phyloP scores from a whole-genome alignment of 2,329 filamentous ascomycete species.

The Mycocentrospora acerina region DNA sequence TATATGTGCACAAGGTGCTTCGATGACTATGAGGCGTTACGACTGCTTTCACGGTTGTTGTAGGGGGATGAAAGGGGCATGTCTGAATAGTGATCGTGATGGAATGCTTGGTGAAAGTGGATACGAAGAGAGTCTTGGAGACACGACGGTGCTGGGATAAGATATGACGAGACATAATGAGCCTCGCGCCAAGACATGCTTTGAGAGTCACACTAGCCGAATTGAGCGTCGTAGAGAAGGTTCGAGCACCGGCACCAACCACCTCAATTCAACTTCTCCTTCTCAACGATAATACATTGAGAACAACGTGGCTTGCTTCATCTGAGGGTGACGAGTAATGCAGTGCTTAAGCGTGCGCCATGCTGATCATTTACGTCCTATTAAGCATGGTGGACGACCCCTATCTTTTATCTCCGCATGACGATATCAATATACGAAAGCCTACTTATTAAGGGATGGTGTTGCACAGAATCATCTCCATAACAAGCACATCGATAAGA shows the following conservation, averaged over 20 bases:
- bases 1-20: conserved; percentile 26
- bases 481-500: too few relatives aligned
- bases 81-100: conserved; percentile 12
- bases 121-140: conserved; percentile 4
- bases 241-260: conserved; percentile 17
- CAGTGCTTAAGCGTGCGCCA: too few relatives aligned
- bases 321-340: too few relatives aligned
- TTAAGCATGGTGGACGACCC: too few relatives aligned
- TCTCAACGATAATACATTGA: too few relatives aligned
- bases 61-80: conserved; percentile 7
- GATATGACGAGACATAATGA: conserved; percentile 9
- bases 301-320: too few relatives aligned
- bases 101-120: conserved; percentile 1
- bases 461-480: too few relatives aligned
- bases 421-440: too few relatives aligned
- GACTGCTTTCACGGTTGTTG: conserved; percentile 4
- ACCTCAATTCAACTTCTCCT: neutral
- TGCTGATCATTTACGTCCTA: too few relatives aligned
- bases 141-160: conserved; percentile 18
- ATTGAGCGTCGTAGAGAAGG: conserved; percentile 12
- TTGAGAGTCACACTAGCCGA: conserved; percentile 9
- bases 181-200: too few relatives aligned
- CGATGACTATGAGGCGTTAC: conserved; percentile 13
- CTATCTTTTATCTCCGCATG: too few relatives aligned
- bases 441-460: too few relatives aligned